phyloP scores from a whole-genome alignment of 352 stramenopile genomes.

The Phytophthora aleatoria region DNA sequence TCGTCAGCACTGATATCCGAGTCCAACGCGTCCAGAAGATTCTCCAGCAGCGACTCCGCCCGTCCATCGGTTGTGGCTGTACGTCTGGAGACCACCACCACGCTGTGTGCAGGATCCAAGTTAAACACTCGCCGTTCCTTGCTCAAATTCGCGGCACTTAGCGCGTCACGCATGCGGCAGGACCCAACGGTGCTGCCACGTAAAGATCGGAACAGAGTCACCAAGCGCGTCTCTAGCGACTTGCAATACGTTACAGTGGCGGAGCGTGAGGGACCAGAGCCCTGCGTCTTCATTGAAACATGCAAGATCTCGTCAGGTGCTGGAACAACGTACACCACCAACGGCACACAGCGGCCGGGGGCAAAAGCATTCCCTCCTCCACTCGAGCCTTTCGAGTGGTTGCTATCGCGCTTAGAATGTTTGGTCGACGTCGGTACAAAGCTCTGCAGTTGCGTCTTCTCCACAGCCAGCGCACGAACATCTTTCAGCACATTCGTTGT shows the following conservation, averaged over 20 bases:
- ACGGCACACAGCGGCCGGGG: conserved; percentile 65
- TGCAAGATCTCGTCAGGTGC: conserved; percentile 52
- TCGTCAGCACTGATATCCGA: conserved; percentile 27
- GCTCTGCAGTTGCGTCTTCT: conserved; percentile 66
- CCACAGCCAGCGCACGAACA: conserved; percentile 45
- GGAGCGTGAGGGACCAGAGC: conserved; percentile 42
- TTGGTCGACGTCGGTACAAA: conserved; percentile 38
- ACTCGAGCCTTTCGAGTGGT: conserved; percentile 24
- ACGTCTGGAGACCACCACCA: conserved; percentile 56
- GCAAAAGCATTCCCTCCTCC: conserved; percentile 43
- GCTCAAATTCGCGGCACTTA: conserved; percentile 55
- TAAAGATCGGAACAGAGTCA: conserved; percentile 55
- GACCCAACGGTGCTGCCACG: conserved; percentile 57
- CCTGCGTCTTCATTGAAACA: conserved; percentile 31
- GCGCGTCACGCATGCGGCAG: conserved; percentile 56
- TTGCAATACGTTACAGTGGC: conserved; percentile 65
- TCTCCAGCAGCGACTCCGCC: conserved; percentile 42
- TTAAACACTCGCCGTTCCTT: conserved; percentile 77
- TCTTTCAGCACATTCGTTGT: conserved; percentile 52
- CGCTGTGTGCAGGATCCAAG: conserved; percentile 69
- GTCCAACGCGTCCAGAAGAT: conserved; percentile 52
- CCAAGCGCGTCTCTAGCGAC: conserved; percentile 58
- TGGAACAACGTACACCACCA: conserved; percentile 71
- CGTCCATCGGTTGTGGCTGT: conserved; percentile 35
- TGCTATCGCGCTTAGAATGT: conserved; percentile 40